These are phyloP conservation scores for Paramecium sonneborni DNA, from an alignment of 73 alveolate genomes.

Conservation along the genomic window DNA sequence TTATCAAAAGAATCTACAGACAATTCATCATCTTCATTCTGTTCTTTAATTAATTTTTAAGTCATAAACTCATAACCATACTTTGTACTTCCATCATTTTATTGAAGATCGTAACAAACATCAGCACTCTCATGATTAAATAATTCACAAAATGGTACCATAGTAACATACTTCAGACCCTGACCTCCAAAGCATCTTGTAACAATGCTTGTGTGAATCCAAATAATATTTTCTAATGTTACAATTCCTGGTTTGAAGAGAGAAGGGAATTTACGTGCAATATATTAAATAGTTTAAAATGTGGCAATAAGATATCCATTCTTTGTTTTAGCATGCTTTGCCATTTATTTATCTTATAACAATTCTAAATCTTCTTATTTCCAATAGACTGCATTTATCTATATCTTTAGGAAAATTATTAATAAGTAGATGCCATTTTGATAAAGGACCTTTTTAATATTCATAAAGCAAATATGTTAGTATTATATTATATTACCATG, in stretches of 20 bases:
- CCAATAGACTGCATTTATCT: slow-evolving; percentile 61
- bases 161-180: slow-evolving; percentile 5
- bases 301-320: background rate
- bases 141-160: slow-evolving; percentile 63
- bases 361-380: slow-evolving; percentile 28
- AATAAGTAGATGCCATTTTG: slow-evolving; percentile 56
- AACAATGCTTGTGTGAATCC: slow-evolving; percentile 59
- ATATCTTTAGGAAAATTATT: slow-evolving; percentile 57
- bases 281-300: background rate
- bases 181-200: slow-evolving; percentile 61
- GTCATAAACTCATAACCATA: background rate
- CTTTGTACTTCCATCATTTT: background rate
- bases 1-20: background rate
- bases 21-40: background rate
- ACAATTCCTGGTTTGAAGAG: slow-evolving; percentile 26
- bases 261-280: background rate
- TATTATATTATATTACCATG: background rate
- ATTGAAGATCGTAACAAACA: slow-evolving; percentile 11
- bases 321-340: background rate
- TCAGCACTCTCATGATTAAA: slow-evolving; percentile 63
- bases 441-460: background rate
- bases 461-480: background rate
- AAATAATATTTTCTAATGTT: slow-evolving; percentile 50
- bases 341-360: slow-evolving; percentile 14
- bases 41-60: background rate